These are phyloP conservation scores for Solanum medicagineum DNA, from an alignment of 257 asterid genomes.

Conservation along the genomic window DNA sequence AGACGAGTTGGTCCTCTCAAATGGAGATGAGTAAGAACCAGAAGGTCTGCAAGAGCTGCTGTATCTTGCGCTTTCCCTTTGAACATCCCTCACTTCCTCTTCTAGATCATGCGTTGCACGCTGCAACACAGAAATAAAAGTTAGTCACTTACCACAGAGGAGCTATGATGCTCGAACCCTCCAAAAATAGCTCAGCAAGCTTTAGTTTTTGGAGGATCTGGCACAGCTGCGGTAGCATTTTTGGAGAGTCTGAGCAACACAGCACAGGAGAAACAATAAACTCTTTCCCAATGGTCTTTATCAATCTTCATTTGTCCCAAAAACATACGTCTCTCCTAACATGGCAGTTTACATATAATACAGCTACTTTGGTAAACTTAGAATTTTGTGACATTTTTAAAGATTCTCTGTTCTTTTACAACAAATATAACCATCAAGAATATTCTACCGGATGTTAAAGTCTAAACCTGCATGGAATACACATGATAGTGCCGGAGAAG, in stretches of 20 bases:
- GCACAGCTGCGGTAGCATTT: too few species aligned
- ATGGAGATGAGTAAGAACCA: conserved; percentile 48
- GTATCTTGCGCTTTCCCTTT: conserved; percentile 26
- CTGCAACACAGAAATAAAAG: conserved; percentile 21
- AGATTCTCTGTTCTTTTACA: not conserved
- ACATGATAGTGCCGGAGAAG: not conserved
- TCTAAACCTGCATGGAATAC: not conserved
- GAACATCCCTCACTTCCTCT: conserved; percentile 40
- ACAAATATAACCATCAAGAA: not conserved
- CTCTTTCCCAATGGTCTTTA: not conserved
- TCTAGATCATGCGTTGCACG: conserved; percentile 50
- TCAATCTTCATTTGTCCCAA: not conserved
- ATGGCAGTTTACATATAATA: not conserved
- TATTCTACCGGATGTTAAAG: not conserved
- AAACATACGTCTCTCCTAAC: not conserved
- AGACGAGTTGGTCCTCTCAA: conserved; percentile 25
- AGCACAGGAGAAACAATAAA: not conserved
- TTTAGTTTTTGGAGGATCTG: too few species aligned
- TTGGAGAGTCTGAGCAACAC: too few species aligned
- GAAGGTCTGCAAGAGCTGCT: conserved; percentile 30
- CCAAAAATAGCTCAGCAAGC: too few species aligned
- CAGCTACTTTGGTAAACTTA: not conserved
- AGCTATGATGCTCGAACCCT: too few species aligned
- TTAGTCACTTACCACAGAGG: not conserved
- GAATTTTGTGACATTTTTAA: not conserved